These are phyloP conservation scores for Corylus americana DNA, from an alignment of 306 rosid species.

Conservation along the genomic window DNA sequence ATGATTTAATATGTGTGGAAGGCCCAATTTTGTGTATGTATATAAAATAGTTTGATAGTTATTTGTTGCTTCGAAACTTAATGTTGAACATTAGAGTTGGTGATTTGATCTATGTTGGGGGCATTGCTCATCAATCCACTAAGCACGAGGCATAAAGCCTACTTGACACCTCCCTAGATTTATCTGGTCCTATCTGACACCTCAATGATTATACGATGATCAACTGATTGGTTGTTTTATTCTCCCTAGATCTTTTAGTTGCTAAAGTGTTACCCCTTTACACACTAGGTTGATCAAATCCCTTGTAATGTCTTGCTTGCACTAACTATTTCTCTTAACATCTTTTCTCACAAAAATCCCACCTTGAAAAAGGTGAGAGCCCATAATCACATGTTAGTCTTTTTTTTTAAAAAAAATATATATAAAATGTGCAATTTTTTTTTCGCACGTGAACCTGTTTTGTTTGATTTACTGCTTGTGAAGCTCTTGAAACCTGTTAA, in stretches of 20 bases:
- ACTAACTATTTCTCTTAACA: not conserved
- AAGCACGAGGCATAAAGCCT: not conserved
- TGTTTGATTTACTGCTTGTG: not conserved
- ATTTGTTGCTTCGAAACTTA: not conserved
- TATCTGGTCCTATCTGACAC: not conserved
- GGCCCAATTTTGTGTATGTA: not conserved
- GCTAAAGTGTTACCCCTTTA: not conserved
- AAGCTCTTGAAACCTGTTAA: not conserved
- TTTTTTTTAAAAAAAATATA: too few species aligned
- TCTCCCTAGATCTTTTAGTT: not conserved
- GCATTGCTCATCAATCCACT: not conserved
- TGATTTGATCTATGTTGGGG: not conserved
- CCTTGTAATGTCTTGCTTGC: not conserved
- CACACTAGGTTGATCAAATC: not conserved
- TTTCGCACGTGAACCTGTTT: not conserved
- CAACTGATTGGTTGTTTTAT: not conserved
- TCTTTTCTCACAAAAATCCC: not conserved
- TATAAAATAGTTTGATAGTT: not conserved
- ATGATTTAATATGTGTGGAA: not conserved
- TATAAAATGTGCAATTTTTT: not conserved
- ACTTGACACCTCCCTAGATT: not conserved
- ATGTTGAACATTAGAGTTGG: constrained; percentile 2
- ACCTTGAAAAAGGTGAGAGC: not conserved
- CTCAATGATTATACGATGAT: not conserved
- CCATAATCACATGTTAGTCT: not conserved